Percentiles rank a stretch among this genome's conserved stretches.
Conservation (phyloP, 768 basidiomycete species). For the Termitomyces sp. region DNA sequence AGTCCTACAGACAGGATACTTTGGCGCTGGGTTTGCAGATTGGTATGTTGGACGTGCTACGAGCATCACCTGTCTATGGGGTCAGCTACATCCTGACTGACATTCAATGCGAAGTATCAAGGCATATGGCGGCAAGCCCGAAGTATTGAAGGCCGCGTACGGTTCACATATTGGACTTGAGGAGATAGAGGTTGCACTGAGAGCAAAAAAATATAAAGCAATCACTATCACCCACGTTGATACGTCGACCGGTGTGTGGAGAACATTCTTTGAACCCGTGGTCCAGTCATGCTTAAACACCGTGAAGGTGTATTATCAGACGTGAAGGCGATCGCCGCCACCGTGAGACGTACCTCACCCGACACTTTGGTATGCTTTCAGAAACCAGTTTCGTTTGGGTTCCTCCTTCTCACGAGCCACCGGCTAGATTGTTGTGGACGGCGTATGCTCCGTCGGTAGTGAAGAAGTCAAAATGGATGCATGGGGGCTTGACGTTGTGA, state of each 20-base stretch:
- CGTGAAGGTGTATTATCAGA: conserved; percentile 68
- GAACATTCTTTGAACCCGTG: background rate
- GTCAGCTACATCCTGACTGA: background rate
- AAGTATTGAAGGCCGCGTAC: conserved; percentile 63
- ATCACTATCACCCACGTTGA: conserved; percentile 90
- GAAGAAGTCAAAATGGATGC: conserved; percentile 87
- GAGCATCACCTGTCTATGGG: conserved; percentile 44
- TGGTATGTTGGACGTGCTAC: conserved; percentile 43
- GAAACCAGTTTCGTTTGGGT: background rate
- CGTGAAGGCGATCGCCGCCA: conserved; percentile 60
- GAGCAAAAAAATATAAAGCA: conserved; percentile 68
- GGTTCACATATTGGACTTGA: conserved; percentile 54
- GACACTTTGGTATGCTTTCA: conserved; percentile 55
- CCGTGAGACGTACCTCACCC: conserved; percentile 68
- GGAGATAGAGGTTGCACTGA: conserved; percentile 58
- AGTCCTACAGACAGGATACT: conserved; percentile 86
- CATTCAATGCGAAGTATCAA: background rate
- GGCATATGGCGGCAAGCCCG: conserved; percentile 77
- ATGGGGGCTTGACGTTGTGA: conserved; percentile 82
- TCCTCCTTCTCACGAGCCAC: conserved; percentile 1
- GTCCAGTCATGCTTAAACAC: background rate
- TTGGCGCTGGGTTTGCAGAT: conserved; percentile 79
- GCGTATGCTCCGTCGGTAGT: conserved; percentile 88
- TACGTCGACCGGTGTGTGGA: conserved; percentile 61
- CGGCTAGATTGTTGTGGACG: conserved; percentile 66